Evolutionary conservation across 768 basidiomycete species (phyloP).

Genomic region (Hygrocybe coccinea): DNA sequence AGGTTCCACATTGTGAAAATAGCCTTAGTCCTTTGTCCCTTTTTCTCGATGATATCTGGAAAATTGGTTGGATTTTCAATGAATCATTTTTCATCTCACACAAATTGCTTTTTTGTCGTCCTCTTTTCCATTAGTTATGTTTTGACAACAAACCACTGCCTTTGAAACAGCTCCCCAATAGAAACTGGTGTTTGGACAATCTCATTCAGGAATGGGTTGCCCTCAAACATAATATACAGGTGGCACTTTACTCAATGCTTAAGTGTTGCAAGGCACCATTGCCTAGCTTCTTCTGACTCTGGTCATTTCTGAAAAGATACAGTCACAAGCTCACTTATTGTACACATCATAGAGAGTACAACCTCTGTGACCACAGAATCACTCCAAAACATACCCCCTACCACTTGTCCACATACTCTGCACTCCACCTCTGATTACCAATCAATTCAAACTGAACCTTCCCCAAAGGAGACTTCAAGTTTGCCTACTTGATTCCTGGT

Average conservation of each 20-base stretch:
- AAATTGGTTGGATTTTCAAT: slow-evolving; percentile 1
- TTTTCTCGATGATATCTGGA: neutral
- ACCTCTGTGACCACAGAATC: too few relatives aligned
- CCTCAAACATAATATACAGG: neutral
- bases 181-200: neutral
- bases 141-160: neutral
- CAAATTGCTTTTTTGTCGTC: neutral
- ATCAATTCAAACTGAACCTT: too few relatives aligned
- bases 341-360: too few relatives aligned
- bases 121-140: slow-evolving; percentile 3
- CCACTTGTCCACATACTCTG: too few relatives aligned
- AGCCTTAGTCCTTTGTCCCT: neutral
- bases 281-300: slow-evolving; percentile 5
- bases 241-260: neutral
- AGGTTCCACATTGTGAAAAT: neutral
- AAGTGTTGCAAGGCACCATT: neutral
- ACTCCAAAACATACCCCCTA: too few relatives aligned
- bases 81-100: slow-evolving; percentile 1
- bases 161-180: neutral
- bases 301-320: slow-evolving; percentile 1
- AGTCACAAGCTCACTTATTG: slow-evolving; percentile 4
- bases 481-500: too few relatives aligned
- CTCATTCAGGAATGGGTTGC: neutral
- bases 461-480: too few relatives aligned
- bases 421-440: too few relatives aligned